Evolutionary conservation across 805 yeast genomes (phyloP).

Genomic region (Isabelozyma heimii): DNA sequence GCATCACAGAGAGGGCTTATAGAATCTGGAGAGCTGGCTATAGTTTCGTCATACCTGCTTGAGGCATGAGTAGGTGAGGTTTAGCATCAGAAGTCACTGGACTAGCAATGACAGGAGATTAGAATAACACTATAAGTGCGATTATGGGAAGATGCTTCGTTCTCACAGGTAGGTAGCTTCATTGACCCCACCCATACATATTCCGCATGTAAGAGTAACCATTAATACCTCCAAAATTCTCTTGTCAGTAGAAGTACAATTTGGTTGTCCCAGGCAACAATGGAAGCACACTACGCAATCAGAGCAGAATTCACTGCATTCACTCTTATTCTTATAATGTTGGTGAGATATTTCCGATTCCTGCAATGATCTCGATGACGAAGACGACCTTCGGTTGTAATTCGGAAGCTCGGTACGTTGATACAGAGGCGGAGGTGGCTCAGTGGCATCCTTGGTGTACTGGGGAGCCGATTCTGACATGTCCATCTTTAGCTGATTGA

Average conservation of each 20-base stretch:
- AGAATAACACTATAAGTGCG: neutral
- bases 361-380: slow-evolving; percentile 7
- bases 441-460: neutral
- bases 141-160: neutral
- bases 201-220: slow-evolving; percentile 1
- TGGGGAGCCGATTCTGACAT: neutral
- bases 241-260: slow-evolving; percentile 8
- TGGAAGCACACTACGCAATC: slow-evolving; percentile 11
- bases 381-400: slow-evolving; percentile 2
- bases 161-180: neutral
- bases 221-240: slow-evolving; percentile 3
- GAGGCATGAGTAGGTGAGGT: too few relatives aligned
- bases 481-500: neutral
- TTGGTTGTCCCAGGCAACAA: slow-evolving; percentile 5
- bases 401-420: neutral
- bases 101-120: too few relatives aligned
- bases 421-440: slow-evolving; percentile 7
- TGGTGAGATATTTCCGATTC: slow-evolving; percentile 10
- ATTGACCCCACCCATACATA: neutral
- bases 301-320: slow-evolving; percentile 11
- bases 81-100: too few relatives aligned
- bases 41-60: too few relatives aligned
- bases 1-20: too few relatives aligned
- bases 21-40: too few relatives aligned
- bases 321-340: slow-evolving; percentile 5